Base-by-base conservation (phyloP, 2,329 filamentous ascomycete species). In the Aureobasidium mangrovei region DNA sequence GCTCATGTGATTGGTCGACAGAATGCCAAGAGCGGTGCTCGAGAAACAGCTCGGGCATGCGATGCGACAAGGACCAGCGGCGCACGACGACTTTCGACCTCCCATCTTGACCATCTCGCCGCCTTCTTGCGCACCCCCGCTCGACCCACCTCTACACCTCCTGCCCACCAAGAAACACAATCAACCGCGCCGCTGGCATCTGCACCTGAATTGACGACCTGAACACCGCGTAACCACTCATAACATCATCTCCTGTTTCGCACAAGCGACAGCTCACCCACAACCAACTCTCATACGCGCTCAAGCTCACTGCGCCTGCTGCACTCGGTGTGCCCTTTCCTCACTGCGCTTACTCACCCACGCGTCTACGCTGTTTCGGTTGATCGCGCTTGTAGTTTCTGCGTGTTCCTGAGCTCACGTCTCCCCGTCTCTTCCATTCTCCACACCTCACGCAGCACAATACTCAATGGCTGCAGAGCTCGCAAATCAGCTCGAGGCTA, bases 401-500 rank as follows among this genome's bases (percentile, higher is more conserved):
- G 49, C 49, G 40, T 53, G 40, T 53, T 18, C 27, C 32, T 32
- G 39, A 53, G 49, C 40, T 53, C 32, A 36, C 12, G 31, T 35
- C 38, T 41, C 38, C 18, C 35, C 32, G 33, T 33, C 31, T 38
- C 27, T n/a, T 18, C 35, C 28, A 29, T 35, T 9, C 40, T 28
- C 36, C 43, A 47, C 35, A 35, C 24, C 31, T 24, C 43, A 40
- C 51, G 41, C 42, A 54, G 27, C 7, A 7, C 31, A 33, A 53
- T 36, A 45, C 64, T 68, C 63, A 68, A 76, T 77, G 74, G 70
- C 74, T 58, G 67, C 72, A 59, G 72, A 75, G 64, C 72, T 77
- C 56, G 75, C 77, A 64, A 78, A 77, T 62, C 74, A 82, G 70
- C 72, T 84, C 64, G 77, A 77, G 60, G 71, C 74, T 52, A 78